Evolutionary conservation across 2,329 filamentous ascomycete genomes (phyloP), one percentile per base, ranked within the genome.

Genomic region (Blastomyces parvus): DNA sequence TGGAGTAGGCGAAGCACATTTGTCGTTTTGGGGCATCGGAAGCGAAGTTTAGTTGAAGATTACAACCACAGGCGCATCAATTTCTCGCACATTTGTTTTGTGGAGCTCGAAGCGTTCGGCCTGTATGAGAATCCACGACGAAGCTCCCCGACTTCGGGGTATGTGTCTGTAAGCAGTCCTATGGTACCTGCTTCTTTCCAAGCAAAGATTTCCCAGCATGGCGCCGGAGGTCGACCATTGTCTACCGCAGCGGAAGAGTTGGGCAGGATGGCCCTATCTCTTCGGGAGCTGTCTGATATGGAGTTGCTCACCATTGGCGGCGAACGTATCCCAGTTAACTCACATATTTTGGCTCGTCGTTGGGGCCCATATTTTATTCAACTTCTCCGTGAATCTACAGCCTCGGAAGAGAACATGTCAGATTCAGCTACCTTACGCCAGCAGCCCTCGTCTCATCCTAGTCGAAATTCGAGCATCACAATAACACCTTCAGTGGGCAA

Each of bases 61-160:
- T 99, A 99, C 76, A 97, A 97, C 73, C 94, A 97, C 72, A 88
- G 94, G 13, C 88, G 94, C 33, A 95, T 99, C 76, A 99, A 99
- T 76, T 99, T 97, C 74, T 90, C 89, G 11, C 95, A 99, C 72
- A 86, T 97, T 36, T 97, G 94, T 74, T 89, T 97, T 82, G 93
- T 99, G 9, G 94, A 99, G 75, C 81, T 99, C 13, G 94, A 99
- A 73, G 92, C 94, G 0, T 99, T 97, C 78, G 94, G 94, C 0
- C 86, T 99, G 53, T 97, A 97, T 74, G 93, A 97, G 73, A 99
- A 97, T 73, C 92, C 94, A 13, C 86, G 92, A 67, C 89, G 88
- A 73, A 85, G 83, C 0, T 81, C 85, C 4, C 89, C 93, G 0
- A 86, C 90, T 69, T 95, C 91, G 0, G 88, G 87, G 11, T 97